phyloP scores from a whole-genome alignment of 2,329 filamentous ascomycete species.

The Aspergillus fructus region DNA sequence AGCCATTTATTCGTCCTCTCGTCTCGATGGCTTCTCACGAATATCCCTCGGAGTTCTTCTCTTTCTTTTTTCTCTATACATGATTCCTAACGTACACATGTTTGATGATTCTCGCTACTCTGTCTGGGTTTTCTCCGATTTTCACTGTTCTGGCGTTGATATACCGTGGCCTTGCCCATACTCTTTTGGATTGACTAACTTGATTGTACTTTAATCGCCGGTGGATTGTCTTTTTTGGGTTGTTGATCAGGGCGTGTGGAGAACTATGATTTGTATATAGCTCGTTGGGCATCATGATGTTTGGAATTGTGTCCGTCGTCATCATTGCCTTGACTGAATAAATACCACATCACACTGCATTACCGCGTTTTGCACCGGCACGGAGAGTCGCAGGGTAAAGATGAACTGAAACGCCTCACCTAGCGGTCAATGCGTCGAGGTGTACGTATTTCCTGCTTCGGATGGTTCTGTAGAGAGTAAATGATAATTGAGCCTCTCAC shows the following conservation, averaged over 20 bases:
- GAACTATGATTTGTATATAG: not conserved
- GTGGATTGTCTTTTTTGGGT: not conserved
- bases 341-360: not conserved
- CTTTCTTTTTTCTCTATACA: constrained; percentile 15
- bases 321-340: not conserved
- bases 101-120: constrained; percentile 11
- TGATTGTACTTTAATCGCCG: constrained; percentile 15
- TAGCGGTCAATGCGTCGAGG: not conserved
- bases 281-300: not conserved
- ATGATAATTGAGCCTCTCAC: not conserved
- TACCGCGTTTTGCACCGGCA: not conserved
- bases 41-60: not conserved
- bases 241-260: not conserved
- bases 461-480: not conserved
- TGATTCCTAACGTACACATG: constrained; percentile 17
- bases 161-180: not conserved
- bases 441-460: not conserved
- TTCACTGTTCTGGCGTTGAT: constrained; percentile 7
- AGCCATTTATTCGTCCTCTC: constrained; percentile 8
- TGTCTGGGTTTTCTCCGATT: not conserved
- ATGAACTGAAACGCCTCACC: not conserved
- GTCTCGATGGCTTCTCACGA: not conserved
- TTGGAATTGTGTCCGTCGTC: not conserved
- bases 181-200: constrained; percentile 3
- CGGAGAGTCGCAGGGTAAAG: not conserved